Evolutionary conservation across 805 yeast species (phyloP).

Genomic region (Saturnispora bothae): DNA sequence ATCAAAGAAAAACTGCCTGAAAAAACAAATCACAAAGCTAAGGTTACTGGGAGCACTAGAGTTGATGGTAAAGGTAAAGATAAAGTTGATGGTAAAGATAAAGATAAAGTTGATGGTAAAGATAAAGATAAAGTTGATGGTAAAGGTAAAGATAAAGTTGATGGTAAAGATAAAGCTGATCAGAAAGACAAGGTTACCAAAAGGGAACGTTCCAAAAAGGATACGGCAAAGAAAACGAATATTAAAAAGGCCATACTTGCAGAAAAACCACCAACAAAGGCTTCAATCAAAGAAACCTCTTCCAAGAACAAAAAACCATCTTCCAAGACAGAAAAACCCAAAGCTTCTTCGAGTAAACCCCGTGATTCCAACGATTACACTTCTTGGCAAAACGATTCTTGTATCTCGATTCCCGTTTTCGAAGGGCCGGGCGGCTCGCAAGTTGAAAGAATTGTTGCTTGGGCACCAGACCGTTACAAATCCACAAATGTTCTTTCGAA

Average conservation of each 20-base stretch:
- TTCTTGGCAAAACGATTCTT: slow-evolving; percentile 39
- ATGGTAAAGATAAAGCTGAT: neutral
- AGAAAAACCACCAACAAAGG: neutral
- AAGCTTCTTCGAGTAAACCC: neutral
- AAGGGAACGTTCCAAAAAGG: neutral
- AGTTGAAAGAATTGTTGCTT: slow-evolving; percentile 44
- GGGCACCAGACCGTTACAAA: slow-evolving; percentile 48
- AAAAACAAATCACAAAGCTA: neutral
- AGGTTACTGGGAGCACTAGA: too few relatives aligned
- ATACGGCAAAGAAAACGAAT: neutral
- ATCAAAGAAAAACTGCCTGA: neutral
- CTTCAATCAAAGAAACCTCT: neutral
- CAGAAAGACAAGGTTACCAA: neutral
- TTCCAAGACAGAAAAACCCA: neutral
- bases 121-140: neutral
- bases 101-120: neutral
- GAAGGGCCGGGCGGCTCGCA: slow-evolving; percentile 40
- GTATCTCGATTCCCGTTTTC: slow-evolving; percentile 37
- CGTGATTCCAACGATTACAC: slow-evolving; percentile 26
- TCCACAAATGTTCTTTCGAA: slow-evolving; percentile 31
- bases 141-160: too few relatives aligned
- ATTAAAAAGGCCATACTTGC: too few relatives aligned
- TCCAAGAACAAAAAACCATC: neutral
- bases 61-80: too few relatives aligned
- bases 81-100: neutral